phyloP scores from a whole-genome alignment of 371 early-diverging fungal species.

The Parasitella parasitica region DNA sequence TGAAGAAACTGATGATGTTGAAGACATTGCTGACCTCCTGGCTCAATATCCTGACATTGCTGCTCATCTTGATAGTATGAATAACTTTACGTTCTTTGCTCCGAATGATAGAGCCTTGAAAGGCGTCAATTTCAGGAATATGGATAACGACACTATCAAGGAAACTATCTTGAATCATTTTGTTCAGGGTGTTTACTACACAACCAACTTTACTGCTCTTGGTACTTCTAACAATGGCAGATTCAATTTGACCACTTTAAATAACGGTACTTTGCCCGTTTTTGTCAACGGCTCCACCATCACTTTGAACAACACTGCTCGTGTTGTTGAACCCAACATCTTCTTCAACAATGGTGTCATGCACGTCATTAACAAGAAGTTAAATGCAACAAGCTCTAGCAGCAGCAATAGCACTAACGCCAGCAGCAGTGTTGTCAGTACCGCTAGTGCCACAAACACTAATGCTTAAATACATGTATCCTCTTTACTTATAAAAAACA shows the following conservation, averaged over 20 bases:
- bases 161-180: constrained; percentile 31
- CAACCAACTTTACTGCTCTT: constrained; percentile 32
- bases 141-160: constrained; percentile 13
- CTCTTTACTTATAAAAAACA: neutral
- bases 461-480: neutral
- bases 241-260: constrained; percentile 7
- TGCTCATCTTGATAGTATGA: constrained; percentile 15
- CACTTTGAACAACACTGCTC: constrained; percentile 35
- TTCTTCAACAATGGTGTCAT: constrained; percentile 50
- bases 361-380: constrained; percentile 41
- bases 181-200: constrained; percentile 39
- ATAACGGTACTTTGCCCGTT: constrained; percentile 6
- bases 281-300: constrained; percentile 15
- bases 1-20: constrained; percentile 7
- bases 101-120: constrained; percentile 29
- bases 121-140: neutral
- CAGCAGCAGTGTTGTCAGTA: neutral
- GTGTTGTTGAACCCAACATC: constrained; percentile 33
- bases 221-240: constrained; percentile 11
- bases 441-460: neutral
- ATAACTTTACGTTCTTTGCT: constrained; percentile 41
- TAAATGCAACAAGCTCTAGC: neutral
- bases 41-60: constrained; percentile 6
- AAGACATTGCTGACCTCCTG: constrained; percentile 9
- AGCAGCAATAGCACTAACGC: neutral